These are phyloP conservation scores for Borovskyia barvae DNA, from an alignment of 208 protist genomes.

Conservation along the genomic window DNA sequence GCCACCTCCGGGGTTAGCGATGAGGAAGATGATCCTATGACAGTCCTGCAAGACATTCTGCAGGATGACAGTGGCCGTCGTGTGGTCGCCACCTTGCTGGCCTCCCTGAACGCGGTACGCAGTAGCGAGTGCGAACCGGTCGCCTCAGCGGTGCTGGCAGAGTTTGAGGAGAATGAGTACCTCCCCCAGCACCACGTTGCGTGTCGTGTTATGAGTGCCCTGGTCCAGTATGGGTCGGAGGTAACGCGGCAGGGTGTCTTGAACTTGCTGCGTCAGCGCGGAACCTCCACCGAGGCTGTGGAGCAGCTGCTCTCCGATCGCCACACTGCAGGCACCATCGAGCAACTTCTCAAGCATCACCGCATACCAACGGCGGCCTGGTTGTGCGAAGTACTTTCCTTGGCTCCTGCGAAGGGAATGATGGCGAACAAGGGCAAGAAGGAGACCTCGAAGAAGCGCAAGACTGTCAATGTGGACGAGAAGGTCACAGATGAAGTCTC, in stretches of 20 bases:
- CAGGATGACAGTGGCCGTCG: conserved; percentile 77
- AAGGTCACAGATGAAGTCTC: conserved; percentile 24
- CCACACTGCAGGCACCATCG: conserved; percentile 74
- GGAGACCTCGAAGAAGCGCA: conserved; percentile 17
- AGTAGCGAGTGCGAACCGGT: conserved; percentile 38
- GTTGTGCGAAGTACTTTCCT: conserved; percentile 60
- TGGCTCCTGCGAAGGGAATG: conserved; percentile 7
- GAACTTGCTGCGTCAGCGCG: conserved; percentile 64
- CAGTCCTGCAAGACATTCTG: conserved; percentile 73
- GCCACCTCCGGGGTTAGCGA: conserved; percentile 30
- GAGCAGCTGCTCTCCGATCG: conserved; percentile 61
- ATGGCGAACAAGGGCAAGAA: conserved; percentile 22
- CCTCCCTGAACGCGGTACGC: conserved; percentile 34
- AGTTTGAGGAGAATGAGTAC: conserved; percentile 81
- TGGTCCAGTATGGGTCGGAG: conserved; percentile 57
- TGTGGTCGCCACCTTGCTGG: conserved; percentile 70
- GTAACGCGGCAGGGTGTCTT: conserved; percentile 50
- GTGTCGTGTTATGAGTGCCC: conserved; percentile 78
- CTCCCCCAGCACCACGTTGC: conserved; percentile 79
- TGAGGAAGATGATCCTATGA: conserved; percentile 47
- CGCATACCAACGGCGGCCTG: conserved; percentile 44
- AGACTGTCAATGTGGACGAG: conserved; percentile 6
- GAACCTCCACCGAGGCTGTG: conserved; percentile 41
- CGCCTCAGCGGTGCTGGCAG: conserved; percentile 54
- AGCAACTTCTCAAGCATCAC: conserved; percentile 61